These are phyloP conservation scores for Climacium dendroides DNA, from an alignment of 225 moss, liverwort and hornwort species.

Conservation along the genomic window DNA sequence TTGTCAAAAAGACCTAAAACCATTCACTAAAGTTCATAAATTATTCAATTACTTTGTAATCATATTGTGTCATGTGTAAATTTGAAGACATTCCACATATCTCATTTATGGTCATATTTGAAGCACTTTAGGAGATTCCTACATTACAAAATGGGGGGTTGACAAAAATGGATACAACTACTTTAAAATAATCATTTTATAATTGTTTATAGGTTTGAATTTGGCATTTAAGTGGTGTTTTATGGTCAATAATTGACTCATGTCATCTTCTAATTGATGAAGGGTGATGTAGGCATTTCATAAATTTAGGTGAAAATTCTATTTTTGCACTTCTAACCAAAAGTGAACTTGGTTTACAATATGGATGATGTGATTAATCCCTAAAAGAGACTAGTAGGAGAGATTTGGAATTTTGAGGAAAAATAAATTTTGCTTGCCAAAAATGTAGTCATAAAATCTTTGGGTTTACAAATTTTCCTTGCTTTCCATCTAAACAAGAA, in stretches of 20 bases:
- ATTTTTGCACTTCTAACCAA: neutral
- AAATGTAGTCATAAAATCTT: neutral
- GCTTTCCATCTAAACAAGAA: neutral
- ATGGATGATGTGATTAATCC: neutral
- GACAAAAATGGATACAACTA: too few species aligned
- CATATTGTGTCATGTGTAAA: neutral
- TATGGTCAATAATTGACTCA: too few species aligned
- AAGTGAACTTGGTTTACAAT: fast-evolving
- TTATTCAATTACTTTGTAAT: neutral
- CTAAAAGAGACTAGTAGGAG: too few species aligned
- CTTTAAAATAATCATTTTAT: too few species aligned
- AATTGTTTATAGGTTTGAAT: too few species aligned
- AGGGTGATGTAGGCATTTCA: fast-evolving
- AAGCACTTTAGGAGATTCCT: neutral
- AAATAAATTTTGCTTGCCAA: neutral
- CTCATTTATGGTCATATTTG: neutral
- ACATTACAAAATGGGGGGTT: too few species aligned
- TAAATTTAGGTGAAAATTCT: neutral
- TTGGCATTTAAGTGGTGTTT: too few species aligned
- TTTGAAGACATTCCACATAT: neutral
- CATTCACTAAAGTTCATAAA: neutral
- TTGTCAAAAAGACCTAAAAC: neutral
- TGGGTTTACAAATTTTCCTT: neutral
- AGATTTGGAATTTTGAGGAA: neutral
- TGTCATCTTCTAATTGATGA: neutral